Base-by-base conservation (phyloP, 1,284 basidiomycete species). In the Ganoderma multipileum region DNA sequence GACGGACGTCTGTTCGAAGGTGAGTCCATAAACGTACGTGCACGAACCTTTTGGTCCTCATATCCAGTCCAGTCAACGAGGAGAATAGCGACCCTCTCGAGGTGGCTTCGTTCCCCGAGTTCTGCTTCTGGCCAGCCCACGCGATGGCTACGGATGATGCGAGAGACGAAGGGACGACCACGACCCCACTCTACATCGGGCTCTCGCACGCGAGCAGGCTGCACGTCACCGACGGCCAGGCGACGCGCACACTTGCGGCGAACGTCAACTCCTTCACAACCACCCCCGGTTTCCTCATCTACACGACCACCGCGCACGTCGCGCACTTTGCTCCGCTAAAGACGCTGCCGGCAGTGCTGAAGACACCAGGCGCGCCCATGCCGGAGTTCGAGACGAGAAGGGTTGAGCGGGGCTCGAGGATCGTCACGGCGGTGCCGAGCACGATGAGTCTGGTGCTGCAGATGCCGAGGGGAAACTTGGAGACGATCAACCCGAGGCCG, bases 401-500 rank as follows among this genome's bases (percentile, higher is more conserved):
- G 23, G 87, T 98, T 0, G 96, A 98, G 79, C 83, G 97, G 59
- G 96, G 96, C 0, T 92, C 94, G 0, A 83, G 91, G 67, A 95
- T 97, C 36, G 95, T 98, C 1, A 89, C 91, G 0, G 92, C 91
- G 14, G 91, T 97, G 0, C 92, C 95, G 2, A 95, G 91, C 71
- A 83, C 89, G 9, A 99, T 98, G 95, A 91, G 87, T 72, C 81
- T 98, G 20, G 93, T 99, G 0, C 82, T 99, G 16, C 98, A 99
- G 82, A 99, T 99, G 96, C 98, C 97, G 0, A 84, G 98, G 73
- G 98, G 98, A 0, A 99, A 99, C 80, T 79, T 99, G 65, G 98
- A 99, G 83, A 98, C 96, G 0, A 92, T 99, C 66, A 95, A 93
- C 75, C 98, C 98, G 1, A 85, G 98, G 41, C 94, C 97, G 1